A percentile compares a stretch with the other conserved stretches of the same genome.
phyloP scores from a whole-genome alignment of 768 basidiomycete genomes.

The Lentinus brumalis region DNA sequence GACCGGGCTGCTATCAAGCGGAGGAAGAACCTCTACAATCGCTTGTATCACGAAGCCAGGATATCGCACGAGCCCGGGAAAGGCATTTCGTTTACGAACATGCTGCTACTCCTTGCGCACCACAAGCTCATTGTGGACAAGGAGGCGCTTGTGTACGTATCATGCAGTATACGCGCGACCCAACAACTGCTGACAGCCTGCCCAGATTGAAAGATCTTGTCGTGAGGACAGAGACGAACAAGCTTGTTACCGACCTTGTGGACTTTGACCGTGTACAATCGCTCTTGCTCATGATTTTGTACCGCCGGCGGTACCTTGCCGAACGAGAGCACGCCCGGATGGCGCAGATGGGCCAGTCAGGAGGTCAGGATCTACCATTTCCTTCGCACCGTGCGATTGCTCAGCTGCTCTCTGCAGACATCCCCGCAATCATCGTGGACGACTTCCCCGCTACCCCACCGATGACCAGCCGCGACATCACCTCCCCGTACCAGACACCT shows the following conservation, averaged over 20 bases:
- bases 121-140: constrained; percentile 90
- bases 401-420: constrained; percentile 42
- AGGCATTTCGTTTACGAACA: constrained; percentile 89
- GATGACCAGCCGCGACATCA: constrained; percentile 55
- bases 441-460: constrained; percentile 52
- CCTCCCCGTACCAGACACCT: constrained; percentile 36
- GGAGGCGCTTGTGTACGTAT: constrained; percentile 81
- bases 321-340: constrained; percentile 44
- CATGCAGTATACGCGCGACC: not conserved
- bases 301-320: constrained; percentile 67
- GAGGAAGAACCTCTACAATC: constrained; percentile 69
- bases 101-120: constrained; percentile 86
- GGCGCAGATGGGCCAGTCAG: constrained; percentile 42
- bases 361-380: constrained; percentile 29
- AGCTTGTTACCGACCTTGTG: constrained; percentile 80
- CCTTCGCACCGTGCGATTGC: not conserved
- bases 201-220: constrained; percentile 81
- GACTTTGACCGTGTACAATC: constrained; percentile 85
- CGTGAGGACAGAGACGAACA: constrained; percentile 71
- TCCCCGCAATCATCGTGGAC: constrained; percentile 74
- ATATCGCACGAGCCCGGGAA: constrained; percentile 69
- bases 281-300: constrained; percentile 72
- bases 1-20: constrained; percentile 65
- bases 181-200: constrained; percentile 6
- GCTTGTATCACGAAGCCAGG: constrained; percentile 85